Evolutionary conservation across 2,329 filamentous ascomycete genomes (phyloP), one percentile per base, ranked within the genome.

Genomic region (Ceratocystis colombiana): DNA sequence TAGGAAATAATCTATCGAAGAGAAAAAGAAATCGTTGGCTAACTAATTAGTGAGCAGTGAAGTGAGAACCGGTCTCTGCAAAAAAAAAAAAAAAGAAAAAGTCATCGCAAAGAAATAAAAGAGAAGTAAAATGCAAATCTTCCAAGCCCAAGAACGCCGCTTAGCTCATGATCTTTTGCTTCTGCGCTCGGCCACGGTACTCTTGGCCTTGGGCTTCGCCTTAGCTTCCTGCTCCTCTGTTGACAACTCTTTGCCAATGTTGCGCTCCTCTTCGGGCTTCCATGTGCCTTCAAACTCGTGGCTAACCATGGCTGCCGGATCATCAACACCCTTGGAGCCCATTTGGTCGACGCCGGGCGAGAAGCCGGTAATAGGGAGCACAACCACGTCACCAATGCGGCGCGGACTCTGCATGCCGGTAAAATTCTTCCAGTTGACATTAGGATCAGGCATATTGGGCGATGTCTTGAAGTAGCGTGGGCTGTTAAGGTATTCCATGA

Each of bases 291-390:
- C 90, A 75, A 99, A 99, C 66, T 91, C 87, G 77, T 99, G 94
- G 77, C 94, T 92, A 68, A 99, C 94, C 79, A 96, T 97, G 1
- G 94, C 94, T 90, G 96, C 93, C 0, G 91, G 90, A 74, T 97
- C 88, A 71, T 96, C 90, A 53, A 86, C 82, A 69, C 95, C 91
- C 72, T 87, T 87, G 59, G 94, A 89, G 12, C 89, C 89, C 91
- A 96, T 97, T 74, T 96, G 91, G 71, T 86, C 84, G 57, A 97
- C 90, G 30, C 94, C 94, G 0, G 94, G 94, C 72, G 91, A 96
- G 79, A 99, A 99, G 76, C 91, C 93, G 5, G 94, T 99, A 72
- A 99, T 97, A 30, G 94, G 94, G 68, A 99, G 78, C 15, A 99
- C 87, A 64, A 96, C 85, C 1, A 96, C 90, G 75, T 99, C 94